These are phyloP conservation scores for Cenchrus fungigraminus DNA, from an alignment of 176 grass and related monocot genomes.

Conservation along the genomic window DNA sequence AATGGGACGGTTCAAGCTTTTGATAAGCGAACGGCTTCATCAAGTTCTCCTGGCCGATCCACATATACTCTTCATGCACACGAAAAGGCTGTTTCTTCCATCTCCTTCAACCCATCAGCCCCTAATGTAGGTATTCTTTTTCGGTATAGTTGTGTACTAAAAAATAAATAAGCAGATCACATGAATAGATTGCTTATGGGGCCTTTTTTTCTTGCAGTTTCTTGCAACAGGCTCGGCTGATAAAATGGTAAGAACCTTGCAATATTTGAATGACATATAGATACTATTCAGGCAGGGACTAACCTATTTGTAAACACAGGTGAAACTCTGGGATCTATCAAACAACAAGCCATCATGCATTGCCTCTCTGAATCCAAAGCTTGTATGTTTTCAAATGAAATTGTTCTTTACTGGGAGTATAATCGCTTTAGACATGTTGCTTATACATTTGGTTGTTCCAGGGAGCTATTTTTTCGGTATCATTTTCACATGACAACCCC, in stretches of 20 bases:
- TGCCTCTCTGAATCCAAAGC: conserved; percentile 55
- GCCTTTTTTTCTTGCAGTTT: conserved; percentile 42
- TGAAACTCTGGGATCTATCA: conserved; percentile 76
- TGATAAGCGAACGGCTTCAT: conserved; percentile 39
- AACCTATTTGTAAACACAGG: conserved; percentile 44
- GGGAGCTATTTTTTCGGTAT: conserved; percentile 69
- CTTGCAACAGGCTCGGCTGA: conserved; percentile 69
- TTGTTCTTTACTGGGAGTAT: neutral
- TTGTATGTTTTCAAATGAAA: conserved; percentile 43
- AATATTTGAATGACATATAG: neutral
- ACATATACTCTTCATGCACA: conserved; percentile 87
- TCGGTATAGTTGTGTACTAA: neutral
- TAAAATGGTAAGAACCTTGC: conserved; percentile 52
- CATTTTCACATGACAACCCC: conserved; percentile 67
- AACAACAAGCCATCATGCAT: conserved; percentile 63
- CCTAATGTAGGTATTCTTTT: conserved; percentile 57
- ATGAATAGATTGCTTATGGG: conserved; percentile 7
- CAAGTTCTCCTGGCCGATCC: conserved; percentile 57
- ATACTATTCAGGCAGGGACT: neutral
- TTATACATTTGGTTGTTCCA: conserved; percentile 34
- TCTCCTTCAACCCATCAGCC: conserved; percentile 47
- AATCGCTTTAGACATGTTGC: neutral
- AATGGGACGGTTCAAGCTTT: neutral
- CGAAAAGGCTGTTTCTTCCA: conserved; percentile 58
- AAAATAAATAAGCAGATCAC: neutral